Evolutionary conservation across 768 basidiomycete species (phyloP), one percentile per base, ranked within the genome.

Genomic region (Flagelloscypha sp.): DNA sequence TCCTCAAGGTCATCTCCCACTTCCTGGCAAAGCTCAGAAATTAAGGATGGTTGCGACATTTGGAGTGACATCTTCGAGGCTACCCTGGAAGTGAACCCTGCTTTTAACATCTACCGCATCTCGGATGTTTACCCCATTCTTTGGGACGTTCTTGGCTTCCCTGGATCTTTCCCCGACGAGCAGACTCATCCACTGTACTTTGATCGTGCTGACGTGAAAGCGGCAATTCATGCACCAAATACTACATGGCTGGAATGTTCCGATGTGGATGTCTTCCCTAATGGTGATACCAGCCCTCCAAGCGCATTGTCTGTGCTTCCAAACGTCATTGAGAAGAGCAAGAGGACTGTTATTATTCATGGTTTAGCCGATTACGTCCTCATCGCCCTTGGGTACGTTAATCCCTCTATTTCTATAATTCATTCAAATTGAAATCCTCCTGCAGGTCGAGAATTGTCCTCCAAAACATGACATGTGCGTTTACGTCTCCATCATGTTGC

Each of bases 141-240:
- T 9, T 85, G 80, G 83, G 83, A 85, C 41, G 81, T 84, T 5
- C 76, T 85, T 20, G 83, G 82, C n/a, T 84, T 80, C 68, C 82
- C 83, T 2, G 77, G 76, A 7, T 70, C 76, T 0, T 78, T 74
- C 55, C 43, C 49, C 3, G 61, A 83, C 20, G 46, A 48, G 4
- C 81, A 83, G 46, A 35, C 60, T 4, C 50, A 71, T 0, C 82
- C 81, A 2, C 37, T 85, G 25, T 86, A 84, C 57, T 86, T 86
- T 49, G 67, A 84, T 55, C 67, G 74, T 27, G 47, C 47, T 5
- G 79, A 85, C 23, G 82, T 87, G 35, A 80, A 84, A 57, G 45
- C 48, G 24, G 81, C 73, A 3, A 80, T 86, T 30, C 82, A 86
- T 43, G 84, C 81, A 0, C 84, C 84, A 0, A 53, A 74, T 44